Evolutionary conservation across 495 filamentous ascomycete species (phyloP).

Genomic region (Lichenothelia convexa): DNA sequence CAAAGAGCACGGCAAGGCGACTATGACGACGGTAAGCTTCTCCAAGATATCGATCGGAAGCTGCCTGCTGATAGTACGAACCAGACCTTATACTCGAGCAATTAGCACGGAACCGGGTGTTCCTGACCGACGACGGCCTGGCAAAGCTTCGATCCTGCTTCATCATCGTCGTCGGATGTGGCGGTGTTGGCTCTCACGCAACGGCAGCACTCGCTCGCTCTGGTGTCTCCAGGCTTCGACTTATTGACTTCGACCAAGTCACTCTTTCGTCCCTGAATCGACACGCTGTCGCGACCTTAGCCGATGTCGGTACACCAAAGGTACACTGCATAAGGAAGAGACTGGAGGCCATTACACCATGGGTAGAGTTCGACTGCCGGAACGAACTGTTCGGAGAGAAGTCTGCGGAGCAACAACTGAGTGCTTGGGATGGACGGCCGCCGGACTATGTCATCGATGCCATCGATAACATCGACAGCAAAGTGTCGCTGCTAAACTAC

Average conservation of each 20-base stretch:
- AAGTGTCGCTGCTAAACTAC: conserved; percentile 79
- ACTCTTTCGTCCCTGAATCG: conserved; percentile 83
- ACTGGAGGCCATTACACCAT: conserved; percentile 72
- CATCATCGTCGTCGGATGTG: conserved; percentile 78
- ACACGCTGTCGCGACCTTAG: conserved; percentile 83
- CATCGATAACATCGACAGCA: conserved; percentile 95
- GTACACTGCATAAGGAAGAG: conserved; percentile 63
- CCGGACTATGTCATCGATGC: conserved; percentile 88
- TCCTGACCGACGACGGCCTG: conserved; percentile 69
- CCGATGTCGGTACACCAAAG: conserved; percentile 90
- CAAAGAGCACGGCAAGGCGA: conserved; percentile 67
- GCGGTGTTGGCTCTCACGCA: conserved; percentile 87
- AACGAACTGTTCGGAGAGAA: conserved; percentile 65
- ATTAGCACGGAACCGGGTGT: conserved; percentile 83
- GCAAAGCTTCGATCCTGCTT: conserved; percentile 60
- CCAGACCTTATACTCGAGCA: conserved; percentile 85
- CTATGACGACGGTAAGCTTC: conserved; percentile 59
- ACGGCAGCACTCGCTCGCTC: conserved; percentile 73
- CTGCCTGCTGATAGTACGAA: conserved; percentile 3
- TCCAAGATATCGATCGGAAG: neutral
- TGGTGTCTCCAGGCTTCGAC: conserved; percentile 65
- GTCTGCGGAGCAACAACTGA: conserved; percentile 45
- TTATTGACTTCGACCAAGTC: conserved; percentile 97
- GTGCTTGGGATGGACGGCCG: conserved; percentile 41
- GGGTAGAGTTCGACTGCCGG: conserved; percentile 74